Base-by-base conservation (phyloP, 305 asterid genomes). In the Nicotiana rustica region DNA sequence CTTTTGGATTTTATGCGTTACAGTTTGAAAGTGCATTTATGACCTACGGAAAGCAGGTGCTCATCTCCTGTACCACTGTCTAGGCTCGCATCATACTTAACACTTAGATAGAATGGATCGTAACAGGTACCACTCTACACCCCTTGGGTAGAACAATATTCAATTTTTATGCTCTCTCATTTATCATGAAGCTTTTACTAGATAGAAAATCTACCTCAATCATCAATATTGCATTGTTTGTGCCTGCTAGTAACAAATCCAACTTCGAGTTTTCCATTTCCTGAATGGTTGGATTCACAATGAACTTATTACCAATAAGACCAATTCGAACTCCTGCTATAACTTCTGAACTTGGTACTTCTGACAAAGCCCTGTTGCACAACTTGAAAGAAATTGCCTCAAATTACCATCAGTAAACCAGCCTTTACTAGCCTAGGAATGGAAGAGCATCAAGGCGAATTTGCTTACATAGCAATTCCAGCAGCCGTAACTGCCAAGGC, bases 401-500 rank as follows among this genome's bases (percentile, higher is more conserved):
- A 47, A 47, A 15, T 44, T 33, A 70, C 33, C 55, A 57, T 18
- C 64, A 57, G 64, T 57, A 57, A 57, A 57, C 25, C 64, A 17
- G 64, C 6, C 64, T 57, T 57, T 57, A 57, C 60, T 55, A 57
- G 18, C 6, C 4, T 57, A 57, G 21, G 44, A 76, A 84, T 31
- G 82, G 81, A 81, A 81, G 59, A 38, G 36, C 67, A 77, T 66
- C 21, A 55, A 86, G 83, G 80, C 60, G 44, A 44, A 82, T 60
- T 65, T 56, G 75, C 92, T 83, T 91, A 95, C 99, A 92, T 84
- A 55, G 98, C 98, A 91, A 96, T 96, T 85, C 98, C 98, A 82
- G 99, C 98, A 56, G 99, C 99, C 64, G 98, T 96, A 78, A 94
- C 89, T 25, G 98, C 98, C 91, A 96, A 91, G 83, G 98, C 87